Conservation (phyloP, 2,329 filamentous ascomycete species). For the Pseudogymnoascus sp. region DNA sequence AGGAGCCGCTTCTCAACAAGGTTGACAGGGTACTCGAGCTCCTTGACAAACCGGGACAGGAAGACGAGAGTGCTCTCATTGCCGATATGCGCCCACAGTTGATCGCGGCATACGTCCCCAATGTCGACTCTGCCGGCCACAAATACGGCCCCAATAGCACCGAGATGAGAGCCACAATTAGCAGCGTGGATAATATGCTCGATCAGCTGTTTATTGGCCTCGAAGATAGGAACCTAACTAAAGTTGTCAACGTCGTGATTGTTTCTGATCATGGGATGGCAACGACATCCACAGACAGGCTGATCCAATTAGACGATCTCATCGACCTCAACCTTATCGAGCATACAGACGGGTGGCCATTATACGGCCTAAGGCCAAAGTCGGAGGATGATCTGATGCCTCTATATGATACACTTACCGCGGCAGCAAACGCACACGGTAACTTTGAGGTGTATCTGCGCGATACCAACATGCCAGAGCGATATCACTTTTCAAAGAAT, state of each 20-base stretch:
- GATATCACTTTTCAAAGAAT: constrained; percentile 86
- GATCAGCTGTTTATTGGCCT: constrained; percentile 67
- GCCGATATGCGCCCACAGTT: constrained; percentile 68
- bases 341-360: constrained; percentile 88
- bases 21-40: constrained; percentile 72
- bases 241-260: constrained; percentile 89
- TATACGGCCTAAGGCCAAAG: constrained; percentile 80
- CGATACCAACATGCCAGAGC: constrained; percentile 79
- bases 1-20: constrained; percentile 67
- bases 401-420: constrained; percentile 55
- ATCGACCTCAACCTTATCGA: constrained; percentile 70
- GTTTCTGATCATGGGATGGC: constrained; percentile 99
- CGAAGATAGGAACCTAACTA: constrained; percentile 71
- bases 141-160: constrained; percentile 90
- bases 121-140: constrained; percentile 84
- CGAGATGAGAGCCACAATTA: constrained; percentile 72
- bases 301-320: constrained; percentile 85
- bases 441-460: constrained; percentile 81
- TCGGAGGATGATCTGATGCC: constrained; percentile 53
- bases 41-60: constrained; percentile 70
- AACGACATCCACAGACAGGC: constrained; percentile 69
- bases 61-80: constrained; percentile 43
- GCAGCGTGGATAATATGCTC: constrained; percentile 74
- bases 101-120: constrained; percentile 89
- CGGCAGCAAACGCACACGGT: constrained; percentile 46